These are phyloP conservation scores for Penicillium brasilianum DNA, from an alignment of 2,329 filamentous ascomycete species.

Conservation along the genomic window DNA sequence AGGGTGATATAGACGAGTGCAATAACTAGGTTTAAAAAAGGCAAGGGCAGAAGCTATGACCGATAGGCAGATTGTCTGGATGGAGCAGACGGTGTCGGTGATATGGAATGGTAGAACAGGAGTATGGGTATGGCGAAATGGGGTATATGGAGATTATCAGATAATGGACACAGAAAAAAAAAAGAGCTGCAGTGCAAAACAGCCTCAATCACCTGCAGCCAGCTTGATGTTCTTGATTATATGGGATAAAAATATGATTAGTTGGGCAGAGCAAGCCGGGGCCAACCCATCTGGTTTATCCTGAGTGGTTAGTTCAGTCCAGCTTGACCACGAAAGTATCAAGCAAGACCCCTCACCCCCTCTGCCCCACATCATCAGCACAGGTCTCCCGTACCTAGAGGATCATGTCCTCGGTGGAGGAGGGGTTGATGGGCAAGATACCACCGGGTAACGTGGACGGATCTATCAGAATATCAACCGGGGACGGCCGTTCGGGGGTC, in stretches of 20 bases:
- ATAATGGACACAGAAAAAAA: neutral
- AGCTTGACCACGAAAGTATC: slow-evolving; percentile 4
- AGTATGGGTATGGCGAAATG: neutral
- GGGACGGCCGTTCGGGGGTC: slow-evolving; percentile 31
- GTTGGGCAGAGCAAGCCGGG: slow-evolving; percentile 19
- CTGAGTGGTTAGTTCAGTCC: neutral
- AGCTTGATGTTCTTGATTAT: slow-evolving; percentile 33
- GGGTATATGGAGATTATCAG: neutral
- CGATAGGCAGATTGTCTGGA: slow-evolving; percentile 5
- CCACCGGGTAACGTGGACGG: slow-evolving; percentile 40
- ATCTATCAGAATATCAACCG: slow-evolving; percentile 37
- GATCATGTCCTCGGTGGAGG: neutral
- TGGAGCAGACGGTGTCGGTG: slow-evolving; percentile 29
- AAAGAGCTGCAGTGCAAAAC: neutral
- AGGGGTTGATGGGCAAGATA: slow-evolving; percentile 23
- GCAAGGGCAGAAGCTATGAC: slow-evolving; percentile 13
- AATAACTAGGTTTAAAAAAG: slow-evolving; percentile 6
- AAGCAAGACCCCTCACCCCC: slow-evolving; percentile 7
- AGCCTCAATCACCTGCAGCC: neutral
- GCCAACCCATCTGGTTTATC: slow-evolving; percentile 7
- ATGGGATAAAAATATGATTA: slow-evolving; percentile 9
- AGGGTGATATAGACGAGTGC: slow-evolving; percentile 4
- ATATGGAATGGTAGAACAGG: slow-evolving; percentile 16
- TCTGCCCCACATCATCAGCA: slow-evolving; percentile 35
- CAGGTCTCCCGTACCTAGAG: slow-evolving; percentile 26